phyloP scores from a whole-genome alignment of 306 rosid genomes.

The Inga oerstediana region DNA sequence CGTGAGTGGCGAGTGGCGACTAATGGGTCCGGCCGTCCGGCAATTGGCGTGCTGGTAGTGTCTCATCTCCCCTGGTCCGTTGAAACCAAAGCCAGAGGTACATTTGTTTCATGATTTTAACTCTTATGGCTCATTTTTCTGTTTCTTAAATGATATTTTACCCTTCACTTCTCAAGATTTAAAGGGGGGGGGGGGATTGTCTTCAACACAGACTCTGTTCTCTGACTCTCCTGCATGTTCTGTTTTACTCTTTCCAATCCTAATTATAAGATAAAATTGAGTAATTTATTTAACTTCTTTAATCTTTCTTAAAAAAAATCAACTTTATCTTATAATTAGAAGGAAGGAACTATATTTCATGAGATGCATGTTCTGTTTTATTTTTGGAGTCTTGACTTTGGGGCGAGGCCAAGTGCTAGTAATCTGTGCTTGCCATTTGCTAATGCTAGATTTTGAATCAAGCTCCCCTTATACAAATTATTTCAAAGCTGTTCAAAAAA shows the following conservation, averaged over 20 bases:
- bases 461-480: constrained; percentile 9
- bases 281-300: too few relatives aligned
- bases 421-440: neutral
- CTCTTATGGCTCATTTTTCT: neutral
- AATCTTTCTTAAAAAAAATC: too few relatives aligned
- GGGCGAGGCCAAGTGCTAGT: neutral
- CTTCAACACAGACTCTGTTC: constrained; percentile 1
- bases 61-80: too few relatives aligned
- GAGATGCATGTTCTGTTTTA: neutral
- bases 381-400: neutral
- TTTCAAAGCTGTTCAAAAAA: neutral
- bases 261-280: too few relatives aligned
- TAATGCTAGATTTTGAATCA: constrained; percentile 40
- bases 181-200: neutral
- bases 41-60: too few relatives aligned
- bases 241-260: too few relatives aligned
- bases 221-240: neutral
- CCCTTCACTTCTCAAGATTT: neutral
- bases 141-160: neutral
- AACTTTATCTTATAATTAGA: too few relatives aligned
- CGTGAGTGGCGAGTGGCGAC: too few relatives aligned
- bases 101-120: neutral
- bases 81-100: constrained; percentile 57
- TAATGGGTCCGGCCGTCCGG: too few relatives aligned
- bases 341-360: too few relatives aligned